Percentiles rank a stretch among this genome's conserved stretches.
Conservation (phyloP, 192 early-diverging fungal genomes). For the Podila clonocystis region DNA sequence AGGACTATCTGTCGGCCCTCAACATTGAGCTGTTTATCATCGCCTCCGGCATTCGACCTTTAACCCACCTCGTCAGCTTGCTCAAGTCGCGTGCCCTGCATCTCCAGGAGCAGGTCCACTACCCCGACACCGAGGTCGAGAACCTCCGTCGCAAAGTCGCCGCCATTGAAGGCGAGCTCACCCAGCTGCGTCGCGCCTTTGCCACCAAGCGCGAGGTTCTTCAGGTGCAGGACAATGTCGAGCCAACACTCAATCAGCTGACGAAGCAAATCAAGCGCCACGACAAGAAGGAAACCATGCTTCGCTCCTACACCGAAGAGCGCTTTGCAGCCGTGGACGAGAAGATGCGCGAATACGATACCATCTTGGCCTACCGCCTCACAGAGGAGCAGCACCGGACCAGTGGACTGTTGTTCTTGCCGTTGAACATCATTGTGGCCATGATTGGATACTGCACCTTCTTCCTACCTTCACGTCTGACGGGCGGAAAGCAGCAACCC, state of each 20-base stretch:
- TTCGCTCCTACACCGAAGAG: conserved; percentile 63
- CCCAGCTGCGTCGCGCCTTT: conserved; percentile 57
- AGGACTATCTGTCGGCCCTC: conserved; percentile 63
- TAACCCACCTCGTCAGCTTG: conserved; percentile 59
- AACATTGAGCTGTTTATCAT: conserved; percentile 68
- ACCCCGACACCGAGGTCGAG: conserved; percentile 59
- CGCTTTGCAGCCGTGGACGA: conserved; percentile 59
- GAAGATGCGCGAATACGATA: conserved; percentile 66
- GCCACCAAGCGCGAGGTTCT: conserved; percentile 65
- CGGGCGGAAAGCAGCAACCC: conserved; percentile 34
- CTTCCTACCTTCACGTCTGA: conserved; percentile 45
- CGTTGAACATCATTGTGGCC: conserved; percentile 60
- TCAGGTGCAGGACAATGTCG: conserved; percentile 60
- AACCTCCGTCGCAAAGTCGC: conserved; percentile 55
- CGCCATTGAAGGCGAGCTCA: conserved; percentile 61
- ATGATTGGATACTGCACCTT: conserved; percentile 54
- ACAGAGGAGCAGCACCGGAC: conserved; percentile 60
- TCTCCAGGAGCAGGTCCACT: conserved; percentile 64
- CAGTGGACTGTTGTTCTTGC: conserved; percentile 57
- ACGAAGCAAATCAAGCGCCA: conserved; percentile 61
- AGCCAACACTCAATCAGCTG: conserved; percentile 62
- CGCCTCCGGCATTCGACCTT: conserved; percentile 62
- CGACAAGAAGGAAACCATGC: conserved; percentile 63
- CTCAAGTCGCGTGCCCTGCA: conserved; percentile 60
- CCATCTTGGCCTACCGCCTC: conserved; percentile 57